phyloP scores from a whole-genome alignment of 495 filamentous ascomycete genomes.

The Xeromyces bisporus region DNA sequence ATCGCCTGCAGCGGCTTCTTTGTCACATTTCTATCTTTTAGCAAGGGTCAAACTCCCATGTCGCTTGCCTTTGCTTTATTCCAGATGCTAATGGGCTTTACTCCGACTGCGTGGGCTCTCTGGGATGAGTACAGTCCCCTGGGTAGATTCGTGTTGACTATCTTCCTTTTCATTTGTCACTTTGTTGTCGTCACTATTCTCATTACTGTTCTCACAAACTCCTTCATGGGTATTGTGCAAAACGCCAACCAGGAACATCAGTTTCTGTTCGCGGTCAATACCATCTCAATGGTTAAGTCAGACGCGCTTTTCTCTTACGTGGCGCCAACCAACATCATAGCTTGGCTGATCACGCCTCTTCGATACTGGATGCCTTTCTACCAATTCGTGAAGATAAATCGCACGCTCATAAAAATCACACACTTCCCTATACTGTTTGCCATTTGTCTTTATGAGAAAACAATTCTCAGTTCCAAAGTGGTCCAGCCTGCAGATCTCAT shows the following conservation, averaged over 20 bases:
- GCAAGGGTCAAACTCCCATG: conserved; percentile 40
- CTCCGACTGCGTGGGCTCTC: conserved; percentile 51
- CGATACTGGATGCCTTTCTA: conserved; percentile 63
- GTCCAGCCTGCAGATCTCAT: conserved; percentile 63
- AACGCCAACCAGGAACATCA: conserved; percentile 89
- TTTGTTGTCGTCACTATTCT: conserved; percentile 88
- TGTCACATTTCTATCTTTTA: conserved; percentile 75
- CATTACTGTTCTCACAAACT: conserved; percentile 84
- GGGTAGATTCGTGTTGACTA: conserved; percentile 52
- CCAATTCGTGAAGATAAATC: conserved; percentile 64
- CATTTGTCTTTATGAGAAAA: conserved; percentile 75
- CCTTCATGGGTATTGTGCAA: conserved; percentile 82
- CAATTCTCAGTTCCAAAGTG: conserved; percentile 47
- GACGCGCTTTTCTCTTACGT: conserved; percentile 86
- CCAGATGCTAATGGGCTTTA: conserved; percentile 83
- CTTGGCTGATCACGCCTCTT: conserved; percentile 68
- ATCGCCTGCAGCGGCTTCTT: conserved; percentile 88
- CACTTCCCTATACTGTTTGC: conserved; percentile 73
- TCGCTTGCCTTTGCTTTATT: conserved; percentile 76
- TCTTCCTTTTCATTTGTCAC: conserved; percentile 86
- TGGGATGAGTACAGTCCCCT: conserved; percentile 68
- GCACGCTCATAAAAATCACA: conserved; percentile 73
- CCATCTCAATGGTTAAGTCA: conserved; percentile 91
- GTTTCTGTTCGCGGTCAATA: conserved; percentile 86
- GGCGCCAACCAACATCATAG: conserved; percentile 73